A percentile compares a stretch with the other conserved stretches of the same genome.
These are phyloP conservation scores for Dryas integrifolia DNA, from an alignment of 331 rosid genomes.

Conservation along the genomic window DNA sequence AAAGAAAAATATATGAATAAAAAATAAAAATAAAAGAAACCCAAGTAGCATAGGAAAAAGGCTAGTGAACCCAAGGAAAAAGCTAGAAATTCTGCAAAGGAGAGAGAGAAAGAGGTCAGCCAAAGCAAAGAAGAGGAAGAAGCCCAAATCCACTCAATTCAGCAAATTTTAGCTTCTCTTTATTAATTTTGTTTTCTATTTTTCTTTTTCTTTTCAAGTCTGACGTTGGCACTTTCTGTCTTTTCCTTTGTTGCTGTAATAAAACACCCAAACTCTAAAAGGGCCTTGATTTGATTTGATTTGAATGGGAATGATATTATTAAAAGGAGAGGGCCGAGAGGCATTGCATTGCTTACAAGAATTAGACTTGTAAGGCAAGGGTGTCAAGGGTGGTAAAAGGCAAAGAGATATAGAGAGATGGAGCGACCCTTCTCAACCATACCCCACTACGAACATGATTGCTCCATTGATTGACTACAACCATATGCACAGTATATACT, in stretches of 20 bases:
- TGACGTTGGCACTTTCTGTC: constrained; percentile 46
- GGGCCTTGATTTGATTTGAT: constrained; percentile 41
- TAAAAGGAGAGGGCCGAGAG: constrained; percentile 19
- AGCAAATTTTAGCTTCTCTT: constrained; percentile 1
- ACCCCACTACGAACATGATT: constrained; percentile 48
- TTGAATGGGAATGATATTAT: constrained; percentile 27
- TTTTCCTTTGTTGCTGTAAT: constrained; percentile 40
- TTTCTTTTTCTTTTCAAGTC: constrained; percentile 13
- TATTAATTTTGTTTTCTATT: constrained; percentile 6
- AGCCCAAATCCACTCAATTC: constrained; percentile 40
- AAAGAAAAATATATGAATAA: background rate
- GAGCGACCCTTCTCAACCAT: constrained; percentile 22
- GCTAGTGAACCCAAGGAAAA: constrained; percentile 14
- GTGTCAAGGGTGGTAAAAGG: background rate
- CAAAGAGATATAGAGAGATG: constrained; percentile 11
- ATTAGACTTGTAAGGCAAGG: constrained; percentile 5
- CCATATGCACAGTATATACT: background rate
- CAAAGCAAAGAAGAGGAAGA: constrained; percentile 41
- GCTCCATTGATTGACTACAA: constrained; percentile 49
- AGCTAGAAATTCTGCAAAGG: constrained; percentile 29
- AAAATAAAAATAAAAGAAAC: background rate
- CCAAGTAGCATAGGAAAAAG: constrained; percentile 25
- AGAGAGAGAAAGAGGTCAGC: constrained; percentile 27
- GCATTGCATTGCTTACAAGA: background rate
- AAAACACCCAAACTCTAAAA: constrained; percentile 70